Evolutionary conservation across 1,139 yeast genomes (phyloP), one percentile per base, ranked within the genome.

Genomic region (Hyphopichia buzzinii): DNA sequence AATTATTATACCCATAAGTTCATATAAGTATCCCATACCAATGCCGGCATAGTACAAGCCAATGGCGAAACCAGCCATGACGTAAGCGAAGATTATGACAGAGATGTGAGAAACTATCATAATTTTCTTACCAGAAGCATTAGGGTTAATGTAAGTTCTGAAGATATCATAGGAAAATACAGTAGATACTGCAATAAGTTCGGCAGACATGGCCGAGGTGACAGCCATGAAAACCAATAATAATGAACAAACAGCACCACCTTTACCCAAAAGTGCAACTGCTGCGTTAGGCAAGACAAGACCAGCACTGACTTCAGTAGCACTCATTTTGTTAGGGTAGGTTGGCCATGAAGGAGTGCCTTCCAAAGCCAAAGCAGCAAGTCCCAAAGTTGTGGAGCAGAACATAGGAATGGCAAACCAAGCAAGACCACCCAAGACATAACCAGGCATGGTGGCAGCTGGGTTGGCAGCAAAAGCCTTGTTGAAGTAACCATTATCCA

Each of bases 371-470:
- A 85, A 64, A 33, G 87, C 86, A 22, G 89, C 85, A 26, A 88
- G 68, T 10, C 96, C 96, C 83, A 87, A 71, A 10, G 95, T 84
- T 7, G 94, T 82, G 13, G 95, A 84, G 31, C 81, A 74, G 38
- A 85, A 73, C 67, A 83, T 83, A 26, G 96, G 96, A 45, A 88
- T 81, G 8, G 95, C 92, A 55, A 86, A 84, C 96, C 96, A 89
- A 0, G 92, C 82, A 36, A 88, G 58, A n/a, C 96, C 96, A 39
- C 96, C 96, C 47, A 86, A 62, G 24, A 87, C 80, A 57, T 89
- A 88, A 13, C 96, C 96, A n/a, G 94, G 92, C 50, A 88, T 69
- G 22, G 95, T 87, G 26, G 94, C 81, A 3, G 79, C 84, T 13
- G 96, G 94, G 44, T 81, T 72, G 10, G 95, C 85, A 32, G 95